Evolutionary conservation across 2,329 filamentous ascomycete species (phyloP).

Genomic region (Ilyonectria robusta): DNA sequence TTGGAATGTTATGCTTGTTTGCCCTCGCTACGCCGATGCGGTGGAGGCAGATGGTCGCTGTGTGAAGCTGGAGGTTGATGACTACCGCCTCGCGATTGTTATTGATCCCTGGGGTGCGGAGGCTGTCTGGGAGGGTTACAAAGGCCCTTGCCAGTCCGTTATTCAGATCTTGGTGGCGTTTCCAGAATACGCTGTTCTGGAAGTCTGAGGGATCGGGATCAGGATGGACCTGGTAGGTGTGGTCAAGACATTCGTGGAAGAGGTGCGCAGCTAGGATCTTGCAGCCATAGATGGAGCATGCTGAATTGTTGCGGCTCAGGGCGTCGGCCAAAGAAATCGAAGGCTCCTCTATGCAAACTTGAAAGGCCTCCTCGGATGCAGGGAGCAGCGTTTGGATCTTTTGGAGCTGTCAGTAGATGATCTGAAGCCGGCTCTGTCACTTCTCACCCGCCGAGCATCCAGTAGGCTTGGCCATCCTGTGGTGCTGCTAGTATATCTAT

Average conservation of each 20-base stretch:
- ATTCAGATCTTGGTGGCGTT: constrained; percentile 82
- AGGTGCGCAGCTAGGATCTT: constrained; percentile 80
- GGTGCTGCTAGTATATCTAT: constrained; percentile 86
- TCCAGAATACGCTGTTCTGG: constrained; percentile 76
- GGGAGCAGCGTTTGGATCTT: constrained; percentile 82
- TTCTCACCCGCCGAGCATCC: constrained; percentile 73
- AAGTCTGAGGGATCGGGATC: constrained; percentile 67
- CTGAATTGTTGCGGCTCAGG: constrained; percentile 63
- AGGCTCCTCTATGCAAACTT: constrained; percentile 72
- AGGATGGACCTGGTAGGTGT: constrained; percentile 77
- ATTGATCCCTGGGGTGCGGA: constrained; percentile 77
- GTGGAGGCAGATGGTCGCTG: constrained; percentile 86
- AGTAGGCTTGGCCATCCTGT: constrained; percentile 90
- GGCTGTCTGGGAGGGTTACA: constrained; percentile 78
- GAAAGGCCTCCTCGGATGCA: constrained; percentile 80
- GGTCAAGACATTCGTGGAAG: constrained; percentile 81
- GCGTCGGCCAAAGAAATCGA: constrained; percentile 73
- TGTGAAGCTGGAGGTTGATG: constrained; percentile 87
- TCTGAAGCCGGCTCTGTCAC: neutral
- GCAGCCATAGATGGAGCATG: constrained; percentile 77
- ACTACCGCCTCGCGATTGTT: constrained; percentile 80
- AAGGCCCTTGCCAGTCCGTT: constrained; percentile 81
- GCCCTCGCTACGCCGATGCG: constrained; percentile 83
- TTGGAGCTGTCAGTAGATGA: constrained; percentile 14
- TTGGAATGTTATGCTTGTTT: constrained; percentile 55